Conservation (phyloP, 208 protist genomes). For the Trichomonas gallinae region DNA sequence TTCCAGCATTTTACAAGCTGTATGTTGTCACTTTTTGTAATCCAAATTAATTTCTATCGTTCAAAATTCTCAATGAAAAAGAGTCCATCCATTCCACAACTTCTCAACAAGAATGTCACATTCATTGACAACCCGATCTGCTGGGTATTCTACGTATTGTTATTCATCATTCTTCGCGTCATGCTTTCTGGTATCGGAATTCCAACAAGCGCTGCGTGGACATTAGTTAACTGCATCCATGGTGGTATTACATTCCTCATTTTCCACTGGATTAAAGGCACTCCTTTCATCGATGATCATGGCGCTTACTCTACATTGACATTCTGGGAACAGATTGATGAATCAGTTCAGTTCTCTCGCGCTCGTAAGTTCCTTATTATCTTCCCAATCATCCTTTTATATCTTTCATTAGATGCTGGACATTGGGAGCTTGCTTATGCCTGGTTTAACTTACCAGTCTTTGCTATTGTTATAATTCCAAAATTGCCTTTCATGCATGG, state of each 20-base stretch:
- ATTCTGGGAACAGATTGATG: slow-evolving; percentile 36
- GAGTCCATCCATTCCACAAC: neutral
- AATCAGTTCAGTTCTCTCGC: neutral
- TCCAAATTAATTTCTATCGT: neutral
- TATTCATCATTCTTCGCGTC: neutral
- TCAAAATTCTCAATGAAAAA: neutral
- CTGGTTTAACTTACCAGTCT: slow-evolving; percentile 13
- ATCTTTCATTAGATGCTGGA: slow-evolving; percentile 10
- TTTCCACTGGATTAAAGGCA: slow-evolving; percentile 32
- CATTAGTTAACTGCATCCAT: neutral
- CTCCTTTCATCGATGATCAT: slow-evolving; percentile 28
- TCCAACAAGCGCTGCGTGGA: neutral
- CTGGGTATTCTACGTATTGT: neutral
- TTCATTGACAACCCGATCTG: neutral
- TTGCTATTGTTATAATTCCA: neutral
- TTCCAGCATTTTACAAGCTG: too few relatives aligned
- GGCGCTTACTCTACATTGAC: slow-evolving; percentile 3
- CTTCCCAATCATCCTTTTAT: slow-evolving; percentile 23
- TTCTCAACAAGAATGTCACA: neutral
- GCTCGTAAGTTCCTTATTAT: slow-evolving; percentile 26
- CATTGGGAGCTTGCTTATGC: slow-evolving; percentile 21
- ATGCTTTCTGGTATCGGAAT: neutral
- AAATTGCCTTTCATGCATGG: slow-evolving; percentile 29
- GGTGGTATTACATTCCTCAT: slow-evolving; percentile 7
- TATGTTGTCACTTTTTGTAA: too few relatives aligned